Evolutionary conservation across 179 eudicot genomes (phyloP), one percentile per base, ranked within the genome.

Genomic region (Spergularia azorica): DNA sequence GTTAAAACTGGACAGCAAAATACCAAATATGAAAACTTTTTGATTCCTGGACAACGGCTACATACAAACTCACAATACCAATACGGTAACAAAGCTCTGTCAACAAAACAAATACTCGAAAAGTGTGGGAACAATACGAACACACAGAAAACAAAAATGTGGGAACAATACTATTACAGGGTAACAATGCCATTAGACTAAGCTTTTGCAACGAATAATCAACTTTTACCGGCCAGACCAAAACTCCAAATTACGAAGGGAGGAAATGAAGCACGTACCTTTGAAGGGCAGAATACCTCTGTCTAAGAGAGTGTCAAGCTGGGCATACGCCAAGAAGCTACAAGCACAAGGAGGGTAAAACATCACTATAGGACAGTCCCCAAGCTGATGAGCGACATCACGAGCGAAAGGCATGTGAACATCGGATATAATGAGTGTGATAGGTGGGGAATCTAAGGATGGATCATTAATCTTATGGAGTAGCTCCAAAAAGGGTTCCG

Each of bases 391-490:
- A 4, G 73, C 73, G 26, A 70, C 62, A 36, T 70, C 62, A 55
- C 73, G 73, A 2, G 73, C 73, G 16, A 70, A 70, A 26, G 73
- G 73, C 73, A 70, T 54, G 21, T 70, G 73, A 54, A 70, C 63
- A 32, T 70, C 73, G 14, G 62, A 70, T 5, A 70, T 26, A 36
- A 70, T 32, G 0, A 70, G 62, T n/a, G 73, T 70, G 43, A 70
- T 54, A 32, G 73, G 73, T 54, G 63, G 62, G 54, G 62, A 70
- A 70, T 21, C 73, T 7, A 20, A 5, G 2, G 48, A 70, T 18
- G 61, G 18, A 70, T 70, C 48, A 54, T 70, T 70, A 26, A 70
- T 70, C 46, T 15, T 70, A 54, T 32, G 43, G 48, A 70, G 73
- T 32, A 70, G 20, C 36, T 54, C 62, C 62, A 55, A 14, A 57